Conservation (phyloP, 2,329 filamentous ascomycete genomes). For the Sclerotinia subarctica region DNA sequence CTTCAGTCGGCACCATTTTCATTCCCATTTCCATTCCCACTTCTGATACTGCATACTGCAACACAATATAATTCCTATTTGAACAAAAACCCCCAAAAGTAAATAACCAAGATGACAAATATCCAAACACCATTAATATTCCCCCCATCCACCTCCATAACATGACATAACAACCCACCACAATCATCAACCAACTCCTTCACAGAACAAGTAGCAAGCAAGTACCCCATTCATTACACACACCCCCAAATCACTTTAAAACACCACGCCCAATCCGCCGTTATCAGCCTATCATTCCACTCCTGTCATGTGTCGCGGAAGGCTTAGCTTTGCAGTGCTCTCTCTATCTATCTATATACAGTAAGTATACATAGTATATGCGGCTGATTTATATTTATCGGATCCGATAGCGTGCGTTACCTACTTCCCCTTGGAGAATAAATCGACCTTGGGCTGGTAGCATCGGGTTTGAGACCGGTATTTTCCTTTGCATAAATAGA, state of each 20-base stretch:
- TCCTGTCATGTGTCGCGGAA: background rate
- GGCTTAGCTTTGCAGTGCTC: background rate
- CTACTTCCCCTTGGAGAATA: background rate
- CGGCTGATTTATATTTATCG: conserved; percentile 1
- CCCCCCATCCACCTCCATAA: background rate
- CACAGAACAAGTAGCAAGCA: background rate
- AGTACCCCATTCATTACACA: background rate
- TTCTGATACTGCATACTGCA: background rate
- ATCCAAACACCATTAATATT: background rate
- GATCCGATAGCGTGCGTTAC: background rate
- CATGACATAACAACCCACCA: background rate
- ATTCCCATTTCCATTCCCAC: background rate
- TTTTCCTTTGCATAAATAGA: background rate
- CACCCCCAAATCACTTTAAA: background rate
- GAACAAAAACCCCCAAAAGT: no score
- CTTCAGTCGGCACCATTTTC: no score
- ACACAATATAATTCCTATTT: no score
- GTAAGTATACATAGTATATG: background rate
- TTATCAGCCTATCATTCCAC: conserved; percentile 10
- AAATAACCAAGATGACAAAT: background rate
- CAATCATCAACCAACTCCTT: background rate
- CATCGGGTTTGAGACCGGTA: background rate
- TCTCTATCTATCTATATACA: no score
- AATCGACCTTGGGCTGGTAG: background rate
- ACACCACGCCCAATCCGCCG: background rate